Evolutionary conservation across 2,329 filamentous ascomycete species (phyloP).

Genomic region (Elsinoe batatas): DNA sequence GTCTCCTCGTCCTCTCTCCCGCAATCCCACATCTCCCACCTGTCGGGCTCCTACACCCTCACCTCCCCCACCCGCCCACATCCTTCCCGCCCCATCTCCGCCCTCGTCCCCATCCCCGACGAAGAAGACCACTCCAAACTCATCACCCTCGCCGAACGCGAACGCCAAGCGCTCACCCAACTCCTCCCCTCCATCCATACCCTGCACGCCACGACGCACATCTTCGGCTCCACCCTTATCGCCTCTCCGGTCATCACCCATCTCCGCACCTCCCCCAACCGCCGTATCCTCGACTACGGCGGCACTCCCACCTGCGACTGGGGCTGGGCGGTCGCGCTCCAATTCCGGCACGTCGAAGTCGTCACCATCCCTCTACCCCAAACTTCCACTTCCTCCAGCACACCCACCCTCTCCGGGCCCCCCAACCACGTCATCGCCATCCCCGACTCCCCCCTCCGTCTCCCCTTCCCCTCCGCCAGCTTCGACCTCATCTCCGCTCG

Average conservation of each 20-base stretch:
- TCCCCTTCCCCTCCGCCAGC: conserved; percentile 76
- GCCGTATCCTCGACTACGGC: conserved; percentile 74
- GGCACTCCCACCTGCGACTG: conserved; percentile 81
- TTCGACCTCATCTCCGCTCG: conserved; percentile 90
- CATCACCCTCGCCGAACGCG: conserved; percentile 50
- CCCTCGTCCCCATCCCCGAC: conserved; percentile 32
- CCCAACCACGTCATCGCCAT: conserved; percentile 71
- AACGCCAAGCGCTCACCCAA: conserved; percentile 69
- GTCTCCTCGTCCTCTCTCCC: conserved; percentile 66
- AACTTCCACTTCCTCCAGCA: conserved; percentile 21
- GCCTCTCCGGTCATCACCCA: conserved; percentile 42
- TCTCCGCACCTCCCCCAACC: conserved; percentile 32
- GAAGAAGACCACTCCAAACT: conserved; percentile 25
- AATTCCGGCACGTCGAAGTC: conserved; percentile 75
- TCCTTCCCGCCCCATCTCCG: conserved; percentile 36
- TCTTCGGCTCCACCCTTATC: conserved; percentile 52
- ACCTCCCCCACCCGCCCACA: conserved; percentile 38
- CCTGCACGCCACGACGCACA: conserved; percentile 49
- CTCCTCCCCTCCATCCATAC: conserved; percentile 52
- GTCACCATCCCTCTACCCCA: conserved; percentile 50
- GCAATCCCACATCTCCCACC: conserved; percentile 64
- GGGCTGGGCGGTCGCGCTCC: conserved; percentile 86
- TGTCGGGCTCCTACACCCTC: conserved; percentile 77
- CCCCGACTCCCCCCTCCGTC: conserved; percentile 52
- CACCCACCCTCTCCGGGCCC: conserved; percentile 68